Conservation (phyloP, 495 filamentous ascomycete genomes). For the Talaromyces wortmannii region DNA sequence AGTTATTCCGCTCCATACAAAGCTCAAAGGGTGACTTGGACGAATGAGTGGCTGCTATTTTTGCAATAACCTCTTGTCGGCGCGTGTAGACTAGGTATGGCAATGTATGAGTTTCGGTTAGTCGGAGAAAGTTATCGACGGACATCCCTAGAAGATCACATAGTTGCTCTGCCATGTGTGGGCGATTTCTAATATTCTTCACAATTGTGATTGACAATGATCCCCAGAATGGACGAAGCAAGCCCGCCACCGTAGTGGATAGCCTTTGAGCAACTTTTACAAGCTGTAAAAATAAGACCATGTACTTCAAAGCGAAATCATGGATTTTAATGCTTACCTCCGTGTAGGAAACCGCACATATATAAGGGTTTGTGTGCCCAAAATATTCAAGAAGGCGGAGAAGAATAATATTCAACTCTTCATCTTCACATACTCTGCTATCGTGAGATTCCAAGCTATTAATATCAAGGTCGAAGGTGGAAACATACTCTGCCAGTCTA, state of each 20-base stretch:
- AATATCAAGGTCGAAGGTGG: neutral
- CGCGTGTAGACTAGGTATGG: slow-evolving; percentile 78
- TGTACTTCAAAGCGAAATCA: slow-evolving; percentile 1
- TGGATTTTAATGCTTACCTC: slow-evolving; percentile 47
- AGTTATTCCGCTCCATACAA: slow-evolving; percentile 60
- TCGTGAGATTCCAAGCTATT: neutral
- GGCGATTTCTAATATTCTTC: slow-evolving; percentile 70
- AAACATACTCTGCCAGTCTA: slow-evolving; percentile 59
- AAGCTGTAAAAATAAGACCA: slow-evolving; percentile 30
- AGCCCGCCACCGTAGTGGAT: slow-evolving; percentile 48
- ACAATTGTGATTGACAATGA: slow-evolving; percentile 72
- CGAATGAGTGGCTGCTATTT: slow-evolving; percentile 68
- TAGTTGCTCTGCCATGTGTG: slow-evolving; percentile 73
- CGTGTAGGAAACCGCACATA: slow-evolving; percentile 73
- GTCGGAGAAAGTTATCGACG: slow-evolving; percentile 62
- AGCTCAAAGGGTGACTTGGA: slow-evolving; percentile 49
- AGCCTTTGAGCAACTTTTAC: slow-evolving; percentile 57
- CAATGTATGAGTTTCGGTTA: slow-evolving; percentile 74
- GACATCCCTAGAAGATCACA: slow-evolving; percentile 72
- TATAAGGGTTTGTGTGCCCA: slow-evolving; percentile 71
- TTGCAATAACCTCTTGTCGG: slow-evolving; percentile 69
- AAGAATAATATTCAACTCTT: slow-evolving; percentile 80
- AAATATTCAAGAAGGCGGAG: slow-evolving; percentile 79
- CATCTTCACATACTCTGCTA: slow-evolving; percentile 54
- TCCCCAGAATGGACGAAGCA: slow-evolving; percentile 84